Conservation (phyloP, 139 green algal species). For the Deuterostichococcus epilithicus region DNA sequence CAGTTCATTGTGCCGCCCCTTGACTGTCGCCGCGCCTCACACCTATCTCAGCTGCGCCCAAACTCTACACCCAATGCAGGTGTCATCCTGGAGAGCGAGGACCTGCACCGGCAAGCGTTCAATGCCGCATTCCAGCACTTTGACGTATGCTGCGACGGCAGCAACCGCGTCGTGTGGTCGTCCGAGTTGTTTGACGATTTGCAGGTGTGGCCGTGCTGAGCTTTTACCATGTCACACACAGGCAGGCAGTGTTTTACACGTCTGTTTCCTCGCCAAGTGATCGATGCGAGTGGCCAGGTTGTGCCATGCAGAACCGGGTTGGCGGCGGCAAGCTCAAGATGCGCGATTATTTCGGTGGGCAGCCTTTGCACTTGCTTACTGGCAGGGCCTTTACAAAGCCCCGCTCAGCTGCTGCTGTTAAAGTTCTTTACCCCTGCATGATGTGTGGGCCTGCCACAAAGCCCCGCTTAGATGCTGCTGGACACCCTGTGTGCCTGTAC, state of each 20-base stretch:
- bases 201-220: no score
- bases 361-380: not conserved
- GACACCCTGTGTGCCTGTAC: no score
- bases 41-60: not conserved
- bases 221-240: no score
- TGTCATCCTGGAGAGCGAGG: slow-evolving; percentile 90
- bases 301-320: slow-evolving; percentile 88
- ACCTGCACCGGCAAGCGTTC: slow-evolving; percentile 87
- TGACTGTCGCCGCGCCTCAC: not conserved
- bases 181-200: slow-evolving; percentile 85
- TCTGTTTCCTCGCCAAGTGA: no score
- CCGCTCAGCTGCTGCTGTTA: not conserved
- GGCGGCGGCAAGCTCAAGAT: slow-evolving; percentile 95
- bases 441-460: not conserved
- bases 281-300: no score
- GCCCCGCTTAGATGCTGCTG: no score
- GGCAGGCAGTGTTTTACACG: no score
- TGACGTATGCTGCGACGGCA: slow-evolving; percentile 34
- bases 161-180: slow-evolving; percentile 58
- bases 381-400: not conserved
- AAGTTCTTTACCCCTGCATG: not conserved
- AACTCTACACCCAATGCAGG: slow-evolving; percentile 10
- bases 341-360: slow-evolving; percentile 64
- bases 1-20: not conserved
- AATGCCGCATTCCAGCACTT: slow-evolving; percentile 88